Conservation (phyloP, 106 monocot genomes). For the Posidonia australis region DNA sequence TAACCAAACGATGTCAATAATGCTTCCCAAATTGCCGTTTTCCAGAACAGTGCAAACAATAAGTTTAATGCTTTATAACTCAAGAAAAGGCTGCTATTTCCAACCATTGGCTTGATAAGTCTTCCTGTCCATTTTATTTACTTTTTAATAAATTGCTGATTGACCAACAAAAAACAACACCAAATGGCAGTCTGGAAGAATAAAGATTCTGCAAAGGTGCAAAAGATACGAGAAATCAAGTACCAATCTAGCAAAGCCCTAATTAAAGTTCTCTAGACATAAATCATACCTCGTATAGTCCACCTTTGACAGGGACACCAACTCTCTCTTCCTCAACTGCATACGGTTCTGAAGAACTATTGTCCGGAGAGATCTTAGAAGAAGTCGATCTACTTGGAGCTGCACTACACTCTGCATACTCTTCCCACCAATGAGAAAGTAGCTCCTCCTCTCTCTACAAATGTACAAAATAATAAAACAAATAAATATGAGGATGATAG, state of each 20-base stretch:
- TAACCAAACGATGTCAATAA: no score
- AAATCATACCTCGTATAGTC: slow-evolving; percentile 83
- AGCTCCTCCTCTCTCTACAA: slow-evolving; percentile 82
- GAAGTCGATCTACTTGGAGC: slow-evolving; percentile 44
- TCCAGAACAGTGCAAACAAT: no score
- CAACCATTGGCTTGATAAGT: no score
- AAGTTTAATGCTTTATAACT: no score
- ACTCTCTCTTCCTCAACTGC: slow-evolving; percentile 81
- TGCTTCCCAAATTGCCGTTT: no score
- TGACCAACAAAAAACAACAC: no score
- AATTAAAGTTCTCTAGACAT: not conserved
- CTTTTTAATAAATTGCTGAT: no score
- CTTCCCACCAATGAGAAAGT: slow-evolving; percentile 88
- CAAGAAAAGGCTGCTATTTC: no score
- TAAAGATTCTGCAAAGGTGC: not conserved
- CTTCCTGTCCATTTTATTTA: no score
- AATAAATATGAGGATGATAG: no score
- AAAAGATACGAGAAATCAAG: not conserved
- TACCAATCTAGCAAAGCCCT: no score
- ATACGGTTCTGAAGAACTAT: slow-evolving; percentile 30
- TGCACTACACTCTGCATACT: slow-evolving; percentile 91
- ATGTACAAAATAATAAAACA: not conserved
- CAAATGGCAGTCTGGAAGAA: no score
- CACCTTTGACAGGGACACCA: slow-evolving; percentile 98
- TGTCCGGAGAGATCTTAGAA: slow-evolving; percentile 11